Conservation (phyloP, 2,329 filamentous ascomycete genomes). For the Apiospora malaysiana region DNA sequence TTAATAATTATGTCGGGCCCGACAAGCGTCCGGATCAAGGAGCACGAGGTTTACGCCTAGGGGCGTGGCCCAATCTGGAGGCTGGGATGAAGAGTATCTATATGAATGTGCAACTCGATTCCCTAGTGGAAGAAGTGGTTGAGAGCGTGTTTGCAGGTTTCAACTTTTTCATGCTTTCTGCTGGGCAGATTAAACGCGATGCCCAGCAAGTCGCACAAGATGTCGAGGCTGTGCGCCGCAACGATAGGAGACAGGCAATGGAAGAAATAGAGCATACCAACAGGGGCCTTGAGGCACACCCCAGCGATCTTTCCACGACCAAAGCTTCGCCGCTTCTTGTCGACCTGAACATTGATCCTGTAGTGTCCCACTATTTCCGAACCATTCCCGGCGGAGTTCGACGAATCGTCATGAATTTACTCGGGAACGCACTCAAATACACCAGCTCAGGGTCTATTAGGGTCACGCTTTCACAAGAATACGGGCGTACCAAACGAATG, state of each 20-base stretch:
- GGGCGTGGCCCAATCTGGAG: constrained; percentile 2
- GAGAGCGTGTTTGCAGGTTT: constrained; percentile 55
- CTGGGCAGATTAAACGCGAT: neutral
- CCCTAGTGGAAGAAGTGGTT: constrained; percentile 52
- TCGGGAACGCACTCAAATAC: constrained; percentile 68
- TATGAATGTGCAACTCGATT: constrained; percentile 39
- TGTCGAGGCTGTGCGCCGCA: neutral
- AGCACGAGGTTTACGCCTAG: constrained; percentile 11
- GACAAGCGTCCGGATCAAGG: constrained; percentile 26
- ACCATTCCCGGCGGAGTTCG: constrained; percentile 56
- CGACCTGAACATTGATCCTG: constrained; percentile 54
- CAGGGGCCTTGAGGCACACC: neutral
- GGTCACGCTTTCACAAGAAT: constrained; percentile 24
- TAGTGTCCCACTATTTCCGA: constrained; percentile 57
- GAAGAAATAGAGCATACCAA: constrained; percentile 8
- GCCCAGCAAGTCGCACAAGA: neutral
- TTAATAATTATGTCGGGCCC: constrained; percentile 47
- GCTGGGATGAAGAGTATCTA: constrained; percentile 11
- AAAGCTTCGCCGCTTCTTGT: constrained; percentile 40
- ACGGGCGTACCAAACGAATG: constrained; percentile 3
- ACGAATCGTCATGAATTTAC: constrained; percentile 65
- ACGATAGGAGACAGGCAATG: neutral
- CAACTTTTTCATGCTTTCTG: constrained; percentile 18
- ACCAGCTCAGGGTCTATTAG: constrained; percentile 45
- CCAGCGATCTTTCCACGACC: neutral